Conservation (phyloP, 495 filamentous ascomycete species). For the Ramalina intermedia region DNA sequence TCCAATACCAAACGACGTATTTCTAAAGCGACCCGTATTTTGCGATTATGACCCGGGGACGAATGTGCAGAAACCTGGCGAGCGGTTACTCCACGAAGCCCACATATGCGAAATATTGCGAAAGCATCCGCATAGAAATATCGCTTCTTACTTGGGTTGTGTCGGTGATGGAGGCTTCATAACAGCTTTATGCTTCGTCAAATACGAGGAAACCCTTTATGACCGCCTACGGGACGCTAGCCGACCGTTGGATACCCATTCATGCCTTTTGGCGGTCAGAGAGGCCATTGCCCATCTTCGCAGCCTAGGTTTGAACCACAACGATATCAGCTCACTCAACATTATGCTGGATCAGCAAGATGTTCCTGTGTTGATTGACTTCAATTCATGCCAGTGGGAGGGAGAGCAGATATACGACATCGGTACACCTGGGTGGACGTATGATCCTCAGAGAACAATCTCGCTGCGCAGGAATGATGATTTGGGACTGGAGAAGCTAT, state of each 20-base stretch:
- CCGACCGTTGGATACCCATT: constrained; percentile 11
- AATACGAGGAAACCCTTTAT: neutral
- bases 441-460: no score
- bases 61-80: neutral
- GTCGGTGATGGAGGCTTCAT: constrained; percentile 19
- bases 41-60: neutral
- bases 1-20: neutral
- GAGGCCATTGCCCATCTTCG: constrained; percentile 27
- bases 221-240: constrained; percentile 3
- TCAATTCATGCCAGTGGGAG: constrained; percentile 22
- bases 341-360: constrained; percentile 24
- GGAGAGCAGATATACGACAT: constrained; percentile 1
- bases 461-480: no score
- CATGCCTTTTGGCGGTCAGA: constrained; percentile 17
- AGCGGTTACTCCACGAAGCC: constrained; percentile 15
- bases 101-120: constrained; percentile 21
- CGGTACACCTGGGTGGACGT: constrained; percentile 5
- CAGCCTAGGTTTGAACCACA: constrained; percentile 23
- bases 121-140: neutral
- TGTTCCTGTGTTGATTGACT: constrained; percentile 27
- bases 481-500: no score
- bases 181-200: constrained; percentile 12
- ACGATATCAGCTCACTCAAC: constrained; percentile 26
- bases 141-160: neutral
- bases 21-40: neutral